Evolutionary conservation across 345 rosid genomes (phyloP), one percentile per base, ranked within the genome.

Genomic region (Triadica sebifera): DNA sequence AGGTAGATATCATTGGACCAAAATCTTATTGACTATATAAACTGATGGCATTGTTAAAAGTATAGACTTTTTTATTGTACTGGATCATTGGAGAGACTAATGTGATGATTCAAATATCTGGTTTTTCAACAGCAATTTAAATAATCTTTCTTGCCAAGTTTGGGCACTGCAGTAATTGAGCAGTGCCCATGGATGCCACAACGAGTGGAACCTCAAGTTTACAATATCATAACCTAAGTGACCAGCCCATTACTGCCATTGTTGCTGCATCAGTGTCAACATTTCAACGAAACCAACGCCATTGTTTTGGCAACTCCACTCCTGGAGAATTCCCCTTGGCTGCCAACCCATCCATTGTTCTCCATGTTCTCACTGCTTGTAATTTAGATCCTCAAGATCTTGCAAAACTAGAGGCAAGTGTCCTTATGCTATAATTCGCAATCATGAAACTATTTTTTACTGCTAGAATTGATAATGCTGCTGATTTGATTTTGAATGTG

Each of bases 281-380:
- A 72, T 86, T 84, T 79, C 96, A 85, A 59, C 84, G 98, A 62
- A 89, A 85, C 56, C 89, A 83, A 34, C 94, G 94, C 0, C 98
- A 87, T 77, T 88, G 93, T 79, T 88, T 83, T 38, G 98, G 98
- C 81, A 91, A 91, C 74, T 86, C 92, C 39, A 76, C 75, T 50
- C 97, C 98, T n/a, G 99, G 99, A 80, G 99, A 93, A 70, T 96
- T 96, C 81, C 99, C 99, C 29, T 83, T 96, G 79, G 97, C 99
- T 80, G 90, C 96, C 19, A 95, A 73, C 69, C 99, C 99, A 45
- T 93, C 97, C 65, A 88, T 95, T 76, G 90, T 93, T 41, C 98
- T 95, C 73, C 93, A 95, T 81, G 91, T 95, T 77, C 94, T 95
- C 39, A 93, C 99, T 0, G 80, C 94, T 3, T 90, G 94, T 77